Conservation (phyloP, 2,329 filamentous ascomycete genomes). For the Ceratocystis cacaofunesta region DNA sequence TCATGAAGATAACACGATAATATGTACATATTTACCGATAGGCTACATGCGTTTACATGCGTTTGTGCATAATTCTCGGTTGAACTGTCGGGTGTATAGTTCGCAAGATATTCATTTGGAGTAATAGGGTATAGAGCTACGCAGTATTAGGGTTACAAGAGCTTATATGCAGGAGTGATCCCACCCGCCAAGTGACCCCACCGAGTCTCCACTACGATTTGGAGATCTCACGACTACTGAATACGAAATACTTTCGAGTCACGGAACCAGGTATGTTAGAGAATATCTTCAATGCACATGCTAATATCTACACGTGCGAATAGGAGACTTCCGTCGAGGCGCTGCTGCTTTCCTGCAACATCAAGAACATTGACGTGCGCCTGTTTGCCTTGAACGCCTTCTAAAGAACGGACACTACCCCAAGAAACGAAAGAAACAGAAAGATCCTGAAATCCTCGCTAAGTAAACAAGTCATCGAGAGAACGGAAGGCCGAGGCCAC, state of each 20-base stretch:
- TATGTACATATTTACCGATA: no score
- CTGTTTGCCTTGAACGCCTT: conserved; percentile 4
- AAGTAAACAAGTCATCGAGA: neutral
- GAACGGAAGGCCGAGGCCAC: neutral
- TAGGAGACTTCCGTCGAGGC: neutral
- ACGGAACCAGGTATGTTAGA: no score
- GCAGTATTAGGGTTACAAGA: neutral
- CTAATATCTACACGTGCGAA: neutral
- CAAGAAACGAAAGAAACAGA: neutral
- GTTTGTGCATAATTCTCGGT: no score
- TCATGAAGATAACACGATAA: no score
- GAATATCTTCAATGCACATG: neutral
- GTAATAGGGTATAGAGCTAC: no score
- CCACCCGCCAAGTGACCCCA: neutral
- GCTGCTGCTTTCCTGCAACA: neutral
- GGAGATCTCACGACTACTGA: neutral
- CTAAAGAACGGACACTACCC: conserved; percentile 5
- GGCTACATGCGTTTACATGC: no score
- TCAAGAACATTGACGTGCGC: neutral
- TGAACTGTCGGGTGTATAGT: no score
- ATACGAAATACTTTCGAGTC: neutral
- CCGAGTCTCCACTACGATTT: neutral
- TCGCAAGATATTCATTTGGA: no score
- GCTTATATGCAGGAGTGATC: neutral
- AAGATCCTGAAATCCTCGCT: neutral